These are phyloP conservation scores for Neospermospora avenae DNA, from an alignment of 2,329 filamentous ascomycete species.

Conservation along the genomic window DNA sequence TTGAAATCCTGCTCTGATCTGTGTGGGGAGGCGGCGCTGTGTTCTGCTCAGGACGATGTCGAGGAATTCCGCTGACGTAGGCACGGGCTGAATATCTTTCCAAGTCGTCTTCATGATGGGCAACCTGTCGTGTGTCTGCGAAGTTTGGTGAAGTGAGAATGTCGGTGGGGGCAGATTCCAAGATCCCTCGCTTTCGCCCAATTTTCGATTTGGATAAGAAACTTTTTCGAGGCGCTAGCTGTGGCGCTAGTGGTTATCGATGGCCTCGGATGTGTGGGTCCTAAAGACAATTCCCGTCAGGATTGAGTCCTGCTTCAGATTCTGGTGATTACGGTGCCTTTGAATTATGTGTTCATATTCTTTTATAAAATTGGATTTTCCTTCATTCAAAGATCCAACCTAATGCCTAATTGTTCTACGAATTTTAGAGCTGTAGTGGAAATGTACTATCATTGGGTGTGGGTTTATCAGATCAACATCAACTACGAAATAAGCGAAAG, in stretches of 20 bases:
- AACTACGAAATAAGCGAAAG: no score
- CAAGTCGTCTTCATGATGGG: slow-evolving; percentile 59
- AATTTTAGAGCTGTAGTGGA: no score
- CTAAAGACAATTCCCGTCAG: background rate
- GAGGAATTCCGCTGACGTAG: slow-evolving; percentile 91
- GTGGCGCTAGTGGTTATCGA: slow-evolving; percentile 1
- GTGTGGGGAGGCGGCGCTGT: slow-evolving; percentile 87
- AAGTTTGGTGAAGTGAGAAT: background rate
- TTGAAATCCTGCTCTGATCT: slow-evolving; percentile 94
- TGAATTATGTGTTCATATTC: no score
- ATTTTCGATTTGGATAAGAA: background rate
- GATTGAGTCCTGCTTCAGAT: background rate
- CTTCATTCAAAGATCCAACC: no score
- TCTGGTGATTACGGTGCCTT: no score
- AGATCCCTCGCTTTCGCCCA: background rate
- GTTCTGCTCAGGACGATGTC: slow-evolving; percentile 95
- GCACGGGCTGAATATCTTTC: slow-evolving; percentile 82
- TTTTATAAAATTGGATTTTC: no score
- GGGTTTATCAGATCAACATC: background rate
- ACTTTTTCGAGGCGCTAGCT: background rate
- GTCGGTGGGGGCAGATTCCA: background rate
- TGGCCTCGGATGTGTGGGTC: background rate
- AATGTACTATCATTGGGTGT: background rate
- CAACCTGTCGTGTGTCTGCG: slow-evolving; percentile 13
- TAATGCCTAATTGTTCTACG: no score